Base-by-base conservation (phyloP, 2,329 filamentous ascomycete species). In the Curvularia sp. region DNA sequence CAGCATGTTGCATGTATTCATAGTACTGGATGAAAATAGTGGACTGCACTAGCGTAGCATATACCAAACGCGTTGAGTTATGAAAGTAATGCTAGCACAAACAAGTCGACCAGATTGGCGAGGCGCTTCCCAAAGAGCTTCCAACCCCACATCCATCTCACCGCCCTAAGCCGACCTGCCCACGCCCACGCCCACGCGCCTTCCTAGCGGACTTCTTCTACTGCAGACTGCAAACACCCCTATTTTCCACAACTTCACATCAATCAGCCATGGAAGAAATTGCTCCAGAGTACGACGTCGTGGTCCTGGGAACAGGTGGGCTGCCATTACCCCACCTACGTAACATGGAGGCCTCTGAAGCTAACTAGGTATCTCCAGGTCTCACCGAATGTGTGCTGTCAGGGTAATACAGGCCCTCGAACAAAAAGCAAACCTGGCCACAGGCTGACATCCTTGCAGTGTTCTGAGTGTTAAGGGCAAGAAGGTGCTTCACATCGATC, bases 321-420 rank as follows among this genome's bases (percentile, higher is more conserved):
- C 35, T 55, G 81, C 71, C 31, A 18, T 55, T 73, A 74, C 79
- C 79, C 78, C 79, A 75, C 77, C 74, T 65, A 52, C 38, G 28
- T 55, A 50, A 49, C 56, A 60, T 55, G 42, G 26, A 50, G 38
- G 35, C 26, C 49, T 51, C 59, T 53, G 58, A 60, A 33, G 67
- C 70, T 75, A 73, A 75, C 67, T 65, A 31, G 30, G 30, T 10
- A 55, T 64, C 53, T 57, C 41, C 74, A 96, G 94, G 95, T 77
- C 82, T 99, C 86, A 98, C 94, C 65, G 95, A 99, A 88, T 99
- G 95, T 83, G 95, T 99, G 77, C 91, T 99, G 71, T 97, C 94
- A 78, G 95, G 94, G 93, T 96, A 90, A 66, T 54, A 66, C 68
- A 53, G 35, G 44, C 22, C 58, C 54, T 57, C 44, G 42, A 12